These are phyloP conservation scores for Kurtzmaniella natalensis DNA, from an alignment of 1,139 yeast genomes.

Conservation along the genomic window DNA sequence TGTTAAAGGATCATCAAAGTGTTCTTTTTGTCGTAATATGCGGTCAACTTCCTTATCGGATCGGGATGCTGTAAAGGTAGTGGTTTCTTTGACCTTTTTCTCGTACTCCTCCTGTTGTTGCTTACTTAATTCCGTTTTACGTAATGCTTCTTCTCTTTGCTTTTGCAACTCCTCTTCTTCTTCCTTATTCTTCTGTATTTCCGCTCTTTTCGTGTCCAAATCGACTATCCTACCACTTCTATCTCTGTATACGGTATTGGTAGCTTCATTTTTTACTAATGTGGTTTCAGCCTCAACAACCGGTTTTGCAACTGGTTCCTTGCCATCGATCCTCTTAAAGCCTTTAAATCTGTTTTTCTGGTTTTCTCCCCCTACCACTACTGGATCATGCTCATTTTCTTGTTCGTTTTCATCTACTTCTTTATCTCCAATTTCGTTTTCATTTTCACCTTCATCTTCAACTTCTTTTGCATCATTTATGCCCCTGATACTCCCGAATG, in stretches of 20 bases:
- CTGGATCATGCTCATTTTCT: no score
- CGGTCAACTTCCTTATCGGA: conserved; percentile 38
- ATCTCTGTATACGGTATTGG: conserved; percentile 37
- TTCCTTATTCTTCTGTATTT: conserved; percentile 29
- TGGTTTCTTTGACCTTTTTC: conserved; percentile 23
- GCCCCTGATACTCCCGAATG: no score
- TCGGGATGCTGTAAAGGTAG: conserved; percentile 23
- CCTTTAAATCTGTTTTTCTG: conserved; percentile 21
- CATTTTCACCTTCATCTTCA: no score
- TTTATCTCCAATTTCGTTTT: no score
- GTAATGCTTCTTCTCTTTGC: conserved; percentile 34
- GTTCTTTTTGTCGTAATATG: conserved; percentile 26
- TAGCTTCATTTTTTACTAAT: conserved; percentile 3
- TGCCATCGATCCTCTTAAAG: conserved; percentile 36
- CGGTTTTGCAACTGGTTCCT: conserved; percentile 8
- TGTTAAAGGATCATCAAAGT: conserved; percentile 68
- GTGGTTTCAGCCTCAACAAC: conserved; percentile 5
- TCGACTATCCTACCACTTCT: conserved; percentile 35
- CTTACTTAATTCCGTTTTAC: conserved; percentile 10
- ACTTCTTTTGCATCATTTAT: no score
- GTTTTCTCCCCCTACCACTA: conserved; percentile 13
- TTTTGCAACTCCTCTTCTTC: conserved; percentile 43
- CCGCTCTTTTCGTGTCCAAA: conserved; percentile 20
- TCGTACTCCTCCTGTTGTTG: conserved; percentile 16
- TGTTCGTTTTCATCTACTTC: no score